Percentiles rank a stretch among this genome's conserved stretches.
Evolutionary conservation across 2,329 filamentous ascomycete species (phyloP).

Genomic region (Neonectria neomacrospora): DNA sequence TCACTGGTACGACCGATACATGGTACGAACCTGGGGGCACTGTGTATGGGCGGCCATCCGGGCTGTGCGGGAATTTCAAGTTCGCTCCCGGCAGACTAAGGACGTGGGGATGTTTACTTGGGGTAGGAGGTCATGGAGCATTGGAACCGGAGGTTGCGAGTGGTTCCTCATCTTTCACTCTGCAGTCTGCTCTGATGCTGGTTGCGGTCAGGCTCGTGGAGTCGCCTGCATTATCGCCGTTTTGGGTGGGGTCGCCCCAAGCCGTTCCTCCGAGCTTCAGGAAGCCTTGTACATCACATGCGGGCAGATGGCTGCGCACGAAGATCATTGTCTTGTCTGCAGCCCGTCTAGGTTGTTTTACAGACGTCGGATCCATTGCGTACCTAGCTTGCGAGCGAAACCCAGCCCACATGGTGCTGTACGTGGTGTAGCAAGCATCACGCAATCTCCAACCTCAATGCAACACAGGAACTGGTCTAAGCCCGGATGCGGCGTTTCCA

Average conservation of each 20-base stretch:
- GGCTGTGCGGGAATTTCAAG: slow-evolving; percentile 15
- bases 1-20: neutral
- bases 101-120: slow-evolving; percentile 11
- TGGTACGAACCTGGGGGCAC: neutral
- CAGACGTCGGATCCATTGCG: slow-evolving; percentile 14
- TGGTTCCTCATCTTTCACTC: neutral
- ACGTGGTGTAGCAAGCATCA: slow-evolving; percentile 3
- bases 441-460: slow-evolving; percentile 23
- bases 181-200: neutral
- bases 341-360: slow-evolving; percentile 14
- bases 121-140: neutral
- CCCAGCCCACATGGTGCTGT: slow-evolving; percentile 2
- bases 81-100: slow-evolving; percentile 6
- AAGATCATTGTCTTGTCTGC: slow-evolving; percentile 3
- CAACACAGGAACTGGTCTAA: slow-evolving; percentile 8
- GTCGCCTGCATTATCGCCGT: slow-evolving; percentile 14
- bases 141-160: neutral
- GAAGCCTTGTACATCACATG: neutral
- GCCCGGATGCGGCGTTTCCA: neutral
- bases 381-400: slow-evolving; percentile 4
- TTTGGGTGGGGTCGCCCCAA: slow-evolving; percentile 6
- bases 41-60: neutral
- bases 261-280: slow-evolving; percentile 14
- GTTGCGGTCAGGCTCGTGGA: slow-evolving; percentile 7
- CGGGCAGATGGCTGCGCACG: slow-evolving; percentile 17